These are phyloP conservation scores for Aegle marmelos DNA, from an alignment of 345 rosid species.

Conservation along the genomic window DNA sequence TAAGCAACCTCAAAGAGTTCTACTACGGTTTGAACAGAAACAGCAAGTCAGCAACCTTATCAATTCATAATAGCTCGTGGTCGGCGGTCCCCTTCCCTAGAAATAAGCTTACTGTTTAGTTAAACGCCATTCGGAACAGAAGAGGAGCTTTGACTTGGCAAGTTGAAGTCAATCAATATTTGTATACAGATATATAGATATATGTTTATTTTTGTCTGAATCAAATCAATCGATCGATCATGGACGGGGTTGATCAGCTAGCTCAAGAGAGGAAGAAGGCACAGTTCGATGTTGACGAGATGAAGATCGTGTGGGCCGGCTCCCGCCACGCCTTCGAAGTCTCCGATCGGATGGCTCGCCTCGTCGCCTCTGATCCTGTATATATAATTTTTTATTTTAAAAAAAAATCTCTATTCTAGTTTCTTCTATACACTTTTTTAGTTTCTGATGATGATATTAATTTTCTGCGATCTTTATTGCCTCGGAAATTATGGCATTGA, in stretches of 20 bases:
- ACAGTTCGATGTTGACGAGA: conserved; percentile 75
- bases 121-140: not conserved
- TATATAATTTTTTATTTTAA: not conserved
- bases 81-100: not conserved
- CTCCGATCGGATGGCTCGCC: conserved; percentile 82
- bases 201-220: not conserved
- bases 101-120: not conserved
- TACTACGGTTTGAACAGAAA: too few species aligned
- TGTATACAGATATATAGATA: too few species aligned
- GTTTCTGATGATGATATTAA: not conserved
- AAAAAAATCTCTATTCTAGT: too few species aligned
- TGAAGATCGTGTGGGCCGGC: conserved; percentile 98
- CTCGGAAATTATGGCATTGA: not conserved
- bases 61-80: not conserved
- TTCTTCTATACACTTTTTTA: too few species aligned
- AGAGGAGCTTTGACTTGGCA: not conserved
- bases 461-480: not conserved
- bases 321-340: conserved; percentile 74
- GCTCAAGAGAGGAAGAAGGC: conserved; percentile 77
- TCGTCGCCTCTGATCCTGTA: conserved; percentile 96
- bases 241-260: conserved; percentile 46
- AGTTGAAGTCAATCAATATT: not conserved
- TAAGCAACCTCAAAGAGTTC: too few species aligned
- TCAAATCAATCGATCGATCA: not conserved
- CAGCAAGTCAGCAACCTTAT: not conserved